Conservation (phyloP, 108 stramenopile genomes). For the Cyclotella atomus region DNA sequence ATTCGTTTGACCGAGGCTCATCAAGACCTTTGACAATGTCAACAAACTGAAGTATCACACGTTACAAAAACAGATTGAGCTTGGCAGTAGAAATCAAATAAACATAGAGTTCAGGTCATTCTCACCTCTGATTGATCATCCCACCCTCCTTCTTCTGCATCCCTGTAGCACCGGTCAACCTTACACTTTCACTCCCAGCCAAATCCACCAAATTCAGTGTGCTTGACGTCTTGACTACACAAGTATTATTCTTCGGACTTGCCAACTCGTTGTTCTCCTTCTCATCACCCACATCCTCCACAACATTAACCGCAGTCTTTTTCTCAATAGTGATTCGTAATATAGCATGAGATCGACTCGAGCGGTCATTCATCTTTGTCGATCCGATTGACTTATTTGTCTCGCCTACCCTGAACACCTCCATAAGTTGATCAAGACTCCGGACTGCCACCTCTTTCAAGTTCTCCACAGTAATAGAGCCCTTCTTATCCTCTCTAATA, state of each 20-base stretch:
- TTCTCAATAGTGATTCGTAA: constrained; percentile 90
- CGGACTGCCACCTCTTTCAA: constrained; percentile 76
- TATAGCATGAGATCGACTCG: constrained; percentile 94
- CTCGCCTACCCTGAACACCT: constrained; percentile 74
- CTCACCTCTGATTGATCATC: constrained; percentile 95
- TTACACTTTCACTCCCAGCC: constrained; percentile 90
- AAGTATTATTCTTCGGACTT: neutral
- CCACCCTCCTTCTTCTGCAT: constrained; percentile 97
- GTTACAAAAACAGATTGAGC: neutral
- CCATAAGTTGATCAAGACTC: constrained; percentile 71
- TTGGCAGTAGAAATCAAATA: no score
- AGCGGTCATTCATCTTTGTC: constrained; percentile 95
- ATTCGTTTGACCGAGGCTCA: constrained; percentile 52
- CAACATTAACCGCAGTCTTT: constrained; percentile 34
- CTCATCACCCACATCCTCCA: constrained; percentile 11
- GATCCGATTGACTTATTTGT: constrained; percentile 81
- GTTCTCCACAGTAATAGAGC: constrained; percentile 49
- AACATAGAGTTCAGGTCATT: no score
- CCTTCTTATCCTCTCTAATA: constrained; percentile 49
- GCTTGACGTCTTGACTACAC: constrained; percentile 36
- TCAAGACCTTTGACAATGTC: constrained; percentile 75
- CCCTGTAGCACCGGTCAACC: constrained; percentile 91
- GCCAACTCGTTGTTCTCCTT: constrained; percentile 26
- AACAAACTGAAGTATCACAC: constrained; percentile 52
- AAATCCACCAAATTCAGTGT: constrained; percentile 87